Percentiles rank a stretch among this genome's conserved stretches.
Conservation (phyloP, 2,329 filamentous ascomycete species). For the Xylaria arbuscula region DNA sequence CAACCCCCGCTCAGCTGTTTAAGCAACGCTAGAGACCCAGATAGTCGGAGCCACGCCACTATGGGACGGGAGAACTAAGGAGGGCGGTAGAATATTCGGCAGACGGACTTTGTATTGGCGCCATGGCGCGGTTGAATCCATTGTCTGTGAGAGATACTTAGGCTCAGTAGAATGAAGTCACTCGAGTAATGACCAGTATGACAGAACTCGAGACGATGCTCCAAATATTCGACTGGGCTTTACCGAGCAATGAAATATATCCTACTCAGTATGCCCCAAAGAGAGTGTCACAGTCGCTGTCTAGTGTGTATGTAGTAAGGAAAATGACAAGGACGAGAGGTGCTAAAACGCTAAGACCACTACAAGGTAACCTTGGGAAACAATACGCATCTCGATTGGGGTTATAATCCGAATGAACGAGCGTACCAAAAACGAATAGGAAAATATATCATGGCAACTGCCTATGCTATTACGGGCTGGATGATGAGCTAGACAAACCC, state of each 20-base stretch:
- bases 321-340: neutral
- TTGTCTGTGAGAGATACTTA: neutral
- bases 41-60: conserved; percentile 9
- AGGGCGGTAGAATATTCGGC: conserved; percentile 3
- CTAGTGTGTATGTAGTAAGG: neutral
- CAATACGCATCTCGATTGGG: conserved; percentile 9
- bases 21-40: conserved; percentile 11
- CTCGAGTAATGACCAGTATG: neutral
- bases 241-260: neutral
- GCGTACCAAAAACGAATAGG: neutral
- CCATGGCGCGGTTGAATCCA: neutral
- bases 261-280: neutral
- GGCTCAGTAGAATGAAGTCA: neutral
- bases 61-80: conserved; percentile 7
- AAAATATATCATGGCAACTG: conserved; percentile 1
- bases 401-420: conserved; percentile 9
- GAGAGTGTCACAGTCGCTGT: neutral
- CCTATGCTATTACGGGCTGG: conserved; percentile 8
- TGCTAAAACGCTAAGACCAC: neutral
- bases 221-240: neutral
- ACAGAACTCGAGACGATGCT: neutral
- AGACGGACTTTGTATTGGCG: conserved; percentile 11
- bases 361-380: neutral
- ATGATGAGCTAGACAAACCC: neutral
- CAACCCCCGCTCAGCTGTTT: conserved; percentile 19